Conservation (phyloP, 2,329 filamentous ascomycete genomes). For the Pezicula carpinea region DNA sequence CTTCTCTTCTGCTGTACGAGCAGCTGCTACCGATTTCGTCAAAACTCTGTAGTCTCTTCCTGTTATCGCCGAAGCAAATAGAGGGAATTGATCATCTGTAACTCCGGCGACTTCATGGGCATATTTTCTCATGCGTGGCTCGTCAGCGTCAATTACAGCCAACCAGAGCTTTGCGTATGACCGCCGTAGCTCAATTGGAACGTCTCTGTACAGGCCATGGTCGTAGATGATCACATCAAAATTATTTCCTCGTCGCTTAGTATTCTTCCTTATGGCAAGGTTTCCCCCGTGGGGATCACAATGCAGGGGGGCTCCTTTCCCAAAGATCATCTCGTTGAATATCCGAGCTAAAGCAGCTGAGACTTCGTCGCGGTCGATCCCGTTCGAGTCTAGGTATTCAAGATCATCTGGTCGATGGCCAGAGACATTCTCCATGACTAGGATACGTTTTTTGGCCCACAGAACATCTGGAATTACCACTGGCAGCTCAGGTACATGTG, state of each 20-base stretch:
- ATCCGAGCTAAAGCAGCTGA: conserved; percentile 84
- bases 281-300: conserved; percentile 98
- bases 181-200: conserved; percentile 70
- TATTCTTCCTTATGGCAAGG: conserved; percentile 82
- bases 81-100: conserved; percentile 81
- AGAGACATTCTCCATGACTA: conserved; percentile 92
- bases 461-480: conserved; percentile 85
- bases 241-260: conserved; percentile 58
- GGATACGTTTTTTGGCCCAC: conserved; percentile 82
- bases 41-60: conserved; percentile 84
- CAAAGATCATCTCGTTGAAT: conserved; percentile 99
- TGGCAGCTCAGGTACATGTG: conserved; percentile 66
- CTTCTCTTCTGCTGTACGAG: conserved; percentile 71
- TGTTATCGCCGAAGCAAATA: conserved; percentile 95
- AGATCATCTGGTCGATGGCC: conserved; percentile 87
- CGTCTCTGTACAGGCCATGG: conserved; percentile 93
- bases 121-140: conserved; percentile 80
- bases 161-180: conserved; percentile 98
- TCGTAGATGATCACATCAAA: conserved; percentile 97
- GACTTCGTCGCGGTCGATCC: conserved; percentile 92
- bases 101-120: conserved; percentile 86
- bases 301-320: conserved; percentile 79
- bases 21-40: conserved; percentile 46
- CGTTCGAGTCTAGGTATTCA: conserved; percentile 75
- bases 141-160: conserved; percentile 86